A percentile compares a stretch with the other conserved stretches of the same genome.
phyloP scores from a whole-genome alignment of 2,329 filamentous ascomycete genomes.

The Paramyrothecium roridum region DNA sequence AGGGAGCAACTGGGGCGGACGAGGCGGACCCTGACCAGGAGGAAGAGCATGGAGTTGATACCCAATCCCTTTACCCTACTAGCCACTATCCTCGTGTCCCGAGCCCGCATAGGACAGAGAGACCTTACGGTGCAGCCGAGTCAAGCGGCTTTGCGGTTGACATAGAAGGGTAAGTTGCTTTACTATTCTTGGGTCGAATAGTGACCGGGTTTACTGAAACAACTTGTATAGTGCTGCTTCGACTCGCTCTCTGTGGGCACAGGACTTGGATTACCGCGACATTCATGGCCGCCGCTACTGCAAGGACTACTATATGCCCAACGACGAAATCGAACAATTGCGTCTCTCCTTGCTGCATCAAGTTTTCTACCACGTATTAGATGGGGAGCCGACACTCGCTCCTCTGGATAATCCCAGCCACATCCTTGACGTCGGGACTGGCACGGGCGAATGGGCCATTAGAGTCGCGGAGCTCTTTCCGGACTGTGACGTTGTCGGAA shows the following conservation, averaged over 20 bases:
- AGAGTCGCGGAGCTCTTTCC: slow-evolving; percentile 53
- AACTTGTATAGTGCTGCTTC: slow-evolving; percentile 31
- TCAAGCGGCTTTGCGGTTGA: slow-evolving; percentile 5
- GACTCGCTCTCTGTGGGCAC: slow-evolving; percentile 46
- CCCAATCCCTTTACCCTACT: slow-evolving; percentile 39
- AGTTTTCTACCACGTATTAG: slow-evolving; percentile 53
- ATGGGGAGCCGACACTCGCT: slow-evolving; percentile 41
- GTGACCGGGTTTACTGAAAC: slow-evolving; percentile 2
- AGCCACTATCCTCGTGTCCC: slow-evolving; percentile 36
- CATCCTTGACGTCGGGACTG: slow-evolving; percentile 57
- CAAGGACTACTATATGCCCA: slow-evolving; percentile 62
- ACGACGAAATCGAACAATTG: slow-evolving; percentile 63
- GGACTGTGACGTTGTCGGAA: slow-evolving; percentile 54
- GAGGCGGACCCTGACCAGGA: slow-evolving; percentile 14
- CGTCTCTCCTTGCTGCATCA: slow-evolving; percentile 61
- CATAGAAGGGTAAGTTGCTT: slow-evolving; percentile 36
- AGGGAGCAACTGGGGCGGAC: not conserved
- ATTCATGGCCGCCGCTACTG: slow-evolving; percentile 64
- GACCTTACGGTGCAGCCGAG: slow-evolving; percentile 27
- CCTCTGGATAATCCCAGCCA: slow-evolving; percentile 34
- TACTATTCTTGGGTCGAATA: not conserved
- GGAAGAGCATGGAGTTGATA: slow-evolving; percentile 31
- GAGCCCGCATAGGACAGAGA: slow-evolving; percentile 29
- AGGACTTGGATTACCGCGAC: slow-evolving; percentile 52
- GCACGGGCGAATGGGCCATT: slow-evolving; percentile 50